These are phyloP conservation scores for Alternaria gaisen DNA, from an alignment of 2,329 filamentous ascomycete genomes.

Conservation along the genomic window DNA sequence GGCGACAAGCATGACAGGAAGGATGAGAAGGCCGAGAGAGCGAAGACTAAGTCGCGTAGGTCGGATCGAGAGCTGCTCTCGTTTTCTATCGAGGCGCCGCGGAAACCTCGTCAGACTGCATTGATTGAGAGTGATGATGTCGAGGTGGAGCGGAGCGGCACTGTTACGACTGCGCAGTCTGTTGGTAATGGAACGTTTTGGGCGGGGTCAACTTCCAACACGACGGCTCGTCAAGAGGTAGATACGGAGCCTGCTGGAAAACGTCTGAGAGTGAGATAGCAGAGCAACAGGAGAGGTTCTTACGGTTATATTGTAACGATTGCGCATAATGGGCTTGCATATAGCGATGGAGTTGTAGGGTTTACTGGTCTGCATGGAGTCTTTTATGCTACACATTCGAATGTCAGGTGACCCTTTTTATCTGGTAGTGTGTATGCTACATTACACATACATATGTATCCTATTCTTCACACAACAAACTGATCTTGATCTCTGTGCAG, in stretches of 20 bases:
- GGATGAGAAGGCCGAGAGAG: slow-evolving; percentile 12
- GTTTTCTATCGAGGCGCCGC: slow-evolving; percentile 48
- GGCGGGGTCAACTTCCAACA: slow-evolving; percentile 6
- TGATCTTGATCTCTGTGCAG: no score
- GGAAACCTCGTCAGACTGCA: slow-evolving; percentile 31
- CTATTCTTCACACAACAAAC: no score
- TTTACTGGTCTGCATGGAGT: not conserved
- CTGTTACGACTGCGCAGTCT: not conserved
- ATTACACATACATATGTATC: not conserved
- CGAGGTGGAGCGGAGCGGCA: not conserved
- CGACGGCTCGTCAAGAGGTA: not conserved
- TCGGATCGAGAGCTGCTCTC: slow-evolving; percentile 45
- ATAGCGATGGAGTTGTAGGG: slow-evolving; percentile 1
- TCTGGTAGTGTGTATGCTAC: not conserved
- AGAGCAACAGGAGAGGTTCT: not conserved
- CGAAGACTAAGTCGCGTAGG: slow-evolving; percentile 12
- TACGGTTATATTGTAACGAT: not conserved
- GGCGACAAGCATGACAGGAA: not conserved
- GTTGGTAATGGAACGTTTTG: not conserved
- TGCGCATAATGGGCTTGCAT: not conserved
- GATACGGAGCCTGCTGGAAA: slow-evolving; percentile 34
- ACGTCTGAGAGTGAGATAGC: slow-evolving; percentile 31
- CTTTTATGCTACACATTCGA: not conserved
- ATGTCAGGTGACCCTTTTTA: not conserved
- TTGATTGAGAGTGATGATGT: not conserved